Percentiles rank a stretch among this genome's conserved stretches.
Conservation (phyloP, 768 basidiomycete genomes). For the Phallus indusiatus region DNA sequence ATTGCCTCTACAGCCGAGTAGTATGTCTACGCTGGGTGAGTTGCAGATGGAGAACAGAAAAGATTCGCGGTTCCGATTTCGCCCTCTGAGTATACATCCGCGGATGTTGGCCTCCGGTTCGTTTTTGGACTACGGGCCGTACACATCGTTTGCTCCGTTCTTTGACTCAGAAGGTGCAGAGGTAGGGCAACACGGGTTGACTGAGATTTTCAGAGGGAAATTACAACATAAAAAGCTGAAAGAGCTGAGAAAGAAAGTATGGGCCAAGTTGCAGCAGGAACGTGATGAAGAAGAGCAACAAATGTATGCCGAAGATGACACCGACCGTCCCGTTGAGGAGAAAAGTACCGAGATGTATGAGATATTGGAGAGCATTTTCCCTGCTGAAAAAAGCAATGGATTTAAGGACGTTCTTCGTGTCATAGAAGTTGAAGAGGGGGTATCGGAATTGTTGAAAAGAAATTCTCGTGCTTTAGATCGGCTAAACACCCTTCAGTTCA, state of each 20-base stretch:
- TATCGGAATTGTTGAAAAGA: constrained; percentile 57
- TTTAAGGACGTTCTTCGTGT: constrained; percentile 53
- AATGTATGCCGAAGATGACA: constrained; percentile 9
- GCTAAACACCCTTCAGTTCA: constrained; percentile 56
- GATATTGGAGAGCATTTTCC: constrained; percentile 28
- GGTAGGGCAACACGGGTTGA: constrained; percentile 52
- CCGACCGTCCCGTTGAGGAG: constrained; percentile 12
- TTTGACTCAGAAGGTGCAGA: constrained; percentile 74
- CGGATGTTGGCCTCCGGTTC: constrained; percentile 52
- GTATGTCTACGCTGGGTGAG: constrained; percentile 43
- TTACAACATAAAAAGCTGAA: constrained; percentile 32
- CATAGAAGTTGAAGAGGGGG: constrained; percentile 58
- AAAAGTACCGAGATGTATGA: constrained; percentile 39
- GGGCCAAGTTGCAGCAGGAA: constrained; percentile 14
- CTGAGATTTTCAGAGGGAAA: constrained; percentile 46
- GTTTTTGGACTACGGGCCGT: constrained; percentile 74
- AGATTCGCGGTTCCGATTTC: constrained; percentile 30
- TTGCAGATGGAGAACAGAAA: constrained; percentile 20
- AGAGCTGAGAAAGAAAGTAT: constrained; percentile 21
- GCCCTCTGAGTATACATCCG: constrained; percentile 30
- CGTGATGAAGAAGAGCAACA: constrained; percentile 11
- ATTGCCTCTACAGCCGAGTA: constrained; percentile 28
- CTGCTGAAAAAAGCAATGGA: constrained; percentile 42
- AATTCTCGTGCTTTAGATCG: constrained; percentile 55
- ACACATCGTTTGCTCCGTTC: constrained; percentile 65